These are phyloP conservation scores for Pestalotiopsis sp. DNA, from an alignment of 2,329 filamentous ascomycete species.

Conservation along the genomic window DNA sequence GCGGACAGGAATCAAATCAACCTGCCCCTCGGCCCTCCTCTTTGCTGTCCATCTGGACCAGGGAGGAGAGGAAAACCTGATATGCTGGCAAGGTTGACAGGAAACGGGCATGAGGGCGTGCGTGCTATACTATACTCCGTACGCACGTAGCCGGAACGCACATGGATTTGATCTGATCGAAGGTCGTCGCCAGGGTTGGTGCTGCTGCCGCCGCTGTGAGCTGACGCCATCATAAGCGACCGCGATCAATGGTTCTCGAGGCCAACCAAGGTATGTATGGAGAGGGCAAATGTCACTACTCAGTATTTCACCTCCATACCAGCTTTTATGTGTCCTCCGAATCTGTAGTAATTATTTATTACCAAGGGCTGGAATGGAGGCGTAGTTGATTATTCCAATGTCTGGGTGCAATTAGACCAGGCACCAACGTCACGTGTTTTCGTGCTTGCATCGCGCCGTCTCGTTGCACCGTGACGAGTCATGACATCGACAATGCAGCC, in stretches of 20 bases:
- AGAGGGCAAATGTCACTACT: neutral
- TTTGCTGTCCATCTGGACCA: neutral
- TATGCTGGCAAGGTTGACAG: neutral
- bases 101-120: neutral
- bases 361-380: neutral
- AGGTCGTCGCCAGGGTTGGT: neutral
- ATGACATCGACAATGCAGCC: constrained; percentile 7
- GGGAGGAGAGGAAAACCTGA: neutral
- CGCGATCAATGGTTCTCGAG: neutral
- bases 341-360: neutral
- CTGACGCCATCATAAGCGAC: neutral
- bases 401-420: neutral
- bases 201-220: neutral
- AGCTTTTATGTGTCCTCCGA: neutral
- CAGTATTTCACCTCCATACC: neutral
- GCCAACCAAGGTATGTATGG: neutral
- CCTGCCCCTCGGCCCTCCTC: neutral
- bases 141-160: neutral
- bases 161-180: neutral
- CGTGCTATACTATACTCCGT: neutral
- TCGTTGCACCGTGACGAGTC: constrained; percentile 1
- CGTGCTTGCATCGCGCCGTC: constrained; percentile 5
- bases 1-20: neutral
- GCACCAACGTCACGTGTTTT: constrained; percentile 8
- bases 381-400: neutral